Conservation (phyloP, 2,329 filamentous ascomycete genomes). For the Bretziella fagacearum region DNA sequence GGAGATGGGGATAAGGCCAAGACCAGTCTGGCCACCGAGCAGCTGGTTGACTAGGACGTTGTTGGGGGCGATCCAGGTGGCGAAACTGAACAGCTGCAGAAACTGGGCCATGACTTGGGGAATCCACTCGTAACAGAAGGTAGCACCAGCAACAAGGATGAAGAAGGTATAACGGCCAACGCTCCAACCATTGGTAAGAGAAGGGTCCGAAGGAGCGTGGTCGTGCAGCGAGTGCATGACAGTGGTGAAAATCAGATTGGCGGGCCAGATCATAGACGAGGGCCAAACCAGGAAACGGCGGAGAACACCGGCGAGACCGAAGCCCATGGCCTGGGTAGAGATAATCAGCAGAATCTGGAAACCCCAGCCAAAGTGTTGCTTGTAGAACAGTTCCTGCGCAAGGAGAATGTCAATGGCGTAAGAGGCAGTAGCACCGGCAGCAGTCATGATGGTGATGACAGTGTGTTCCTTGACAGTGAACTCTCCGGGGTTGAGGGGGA, state of each 20-base stretch:
- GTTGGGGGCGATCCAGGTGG: conserved; percentile 45
- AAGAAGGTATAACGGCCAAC: conserved; percentile 49
- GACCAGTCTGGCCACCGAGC: conserved; percentile 41
- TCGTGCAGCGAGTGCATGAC: conserved; percentile 33
- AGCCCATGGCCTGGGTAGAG: conserved; percentile 39
- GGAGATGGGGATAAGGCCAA: conserved; percentile 43
- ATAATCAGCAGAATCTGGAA: conserved; percentile 38
- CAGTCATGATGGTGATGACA: conserved; percentile 31
- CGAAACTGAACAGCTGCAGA: conserved; percentile 40
- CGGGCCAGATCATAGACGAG: conserved; percentile 42
- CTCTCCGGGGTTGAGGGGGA: conserved; percentile 25
- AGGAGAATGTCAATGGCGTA: conserved; percentile 28
- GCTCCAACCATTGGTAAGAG: conserved; percentile 40
- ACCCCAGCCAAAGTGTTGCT: conserved; percentile 36
- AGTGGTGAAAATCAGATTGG: conserved; percentile 35
- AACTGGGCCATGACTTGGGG: conserved; percentile 33
- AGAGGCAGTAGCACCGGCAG: conserved; percentile 22
- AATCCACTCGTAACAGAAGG: conserved; percentile 38
- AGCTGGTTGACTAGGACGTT: conserved; percentile 44
- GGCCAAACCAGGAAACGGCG: conserved; percentile 37
- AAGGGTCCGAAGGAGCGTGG: conserved; percentile 29
- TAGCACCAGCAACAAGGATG: conserved; percentile 35
- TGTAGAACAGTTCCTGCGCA: conserved; percentile 39
- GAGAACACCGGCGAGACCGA: conserved; percentile 37
- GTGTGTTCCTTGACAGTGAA: conserved; percentile 33